Evolutionary conservation across 1,139 yeast species (phyloP).

Genomic region (Sugiyamaella grinbergsii): DNA sequence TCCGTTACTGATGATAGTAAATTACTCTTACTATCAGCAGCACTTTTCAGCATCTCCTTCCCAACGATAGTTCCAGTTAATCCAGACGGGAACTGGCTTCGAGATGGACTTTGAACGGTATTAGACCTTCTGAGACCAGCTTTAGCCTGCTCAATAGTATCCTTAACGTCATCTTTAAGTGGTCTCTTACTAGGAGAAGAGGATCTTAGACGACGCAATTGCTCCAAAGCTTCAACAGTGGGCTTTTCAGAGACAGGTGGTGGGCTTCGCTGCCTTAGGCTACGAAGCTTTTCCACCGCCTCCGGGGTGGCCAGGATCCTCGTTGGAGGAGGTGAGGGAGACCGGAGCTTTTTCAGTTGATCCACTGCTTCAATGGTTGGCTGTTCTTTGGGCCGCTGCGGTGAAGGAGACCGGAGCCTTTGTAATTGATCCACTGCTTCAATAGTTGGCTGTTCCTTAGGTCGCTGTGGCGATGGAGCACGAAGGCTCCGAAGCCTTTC

Average conservation of each 20-base stretch:
- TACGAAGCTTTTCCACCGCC: constrained; percentile 26
- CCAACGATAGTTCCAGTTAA: no score
- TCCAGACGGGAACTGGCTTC: no score
- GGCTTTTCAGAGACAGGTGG: constrained; percentile 22
- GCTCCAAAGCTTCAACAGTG: constrained; percentile 18
- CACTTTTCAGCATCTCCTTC: constrained; percentile 9
- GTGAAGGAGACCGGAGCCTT: constrained; percentile 31
- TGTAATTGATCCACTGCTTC: constrained; percentile 26
- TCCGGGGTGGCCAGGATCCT: constrained; percentile 17
- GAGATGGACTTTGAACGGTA: constrained; percentile 32
- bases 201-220: constrained; percentile 33
- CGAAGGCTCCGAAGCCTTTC: constrained; percentile 31
- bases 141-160: constrained; percentile 29
- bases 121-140: constrained; percentile 31
- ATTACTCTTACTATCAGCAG: neutral
- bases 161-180: constrained; percentile 30
- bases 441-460: constrained; percentile 18
- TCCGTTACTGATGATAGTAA: neutral
- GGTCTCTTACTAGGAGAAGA: constrained; percentile 26
- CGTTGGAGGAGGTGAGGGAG: constrained; percentile 27
- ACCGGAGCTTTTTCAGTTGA: constrained; percentile 31
- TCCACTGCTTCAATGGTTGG: constrained; percentile 18
- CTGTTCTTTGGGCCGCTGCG: constrained; percentile 21
- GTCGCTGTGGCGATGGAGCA: constrained; percentile 19
- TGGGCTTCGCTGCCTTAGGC: constrained; percentile 25